Conservation (phyloP, 2,329 filamentous ascomycete genomes). For the Fusarium sp. region DNA sequence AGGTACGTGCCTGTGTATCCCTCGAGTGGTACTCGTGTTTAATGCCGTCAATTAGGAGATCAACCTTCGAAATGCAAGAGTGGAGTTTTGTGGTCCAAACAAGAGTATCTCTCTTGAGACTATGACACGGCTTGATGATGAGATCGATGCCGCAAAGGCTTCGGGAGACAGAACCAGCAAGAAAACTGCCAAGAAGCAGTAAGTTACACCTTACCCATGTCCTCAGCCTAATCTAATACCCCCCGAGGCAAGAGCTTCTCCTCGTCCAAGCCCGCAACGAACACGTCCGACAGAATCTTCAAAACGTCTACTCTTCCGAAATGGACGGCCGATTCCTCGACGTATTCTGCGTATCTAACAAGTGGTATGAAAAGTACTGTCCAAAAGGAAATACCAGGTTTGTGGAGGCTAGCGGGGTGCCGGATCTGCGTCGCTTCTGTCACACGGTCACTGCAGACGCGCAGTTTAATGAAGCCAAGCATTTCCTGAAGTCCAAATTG, state of each 20-base stretch:
- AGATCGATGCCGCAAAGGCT: conserved; percentile 47
- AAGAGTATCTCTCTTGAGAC: conserved; percentile 38
- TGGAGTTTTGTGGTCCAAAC: conserved; percentile 48
- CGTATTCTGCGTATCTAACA: conserved; percentile 57
- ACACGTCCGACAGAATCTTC: conserved; percentile 50
- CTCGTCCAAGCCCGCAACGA: conserved; percentile 51
- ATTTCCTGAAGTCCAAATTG: conserved; percentile 50
- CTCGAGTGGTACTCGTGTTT: no score
- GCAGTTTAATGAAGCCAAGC: conserved; percentile 50
- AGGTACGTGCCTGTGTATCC: no score
- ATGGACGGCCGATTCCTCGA: conserved; percentile 44
- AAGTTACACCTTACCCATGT: no score
- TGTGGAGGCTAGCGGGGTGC: conserved; percentile 52
- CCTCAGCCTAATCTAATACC: no score
- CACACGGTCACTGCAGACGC: conserved; percentile 53
- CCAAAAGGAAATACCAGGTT: conserved; percentile 48
- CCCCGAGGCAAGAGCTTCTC: conserved; percentile 48
- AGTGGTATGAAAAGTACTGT: conserved; percentile 52
- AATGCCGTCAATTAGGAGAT: conserved; percentile 48
- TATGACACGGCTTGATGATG: conserved; percentile 48
- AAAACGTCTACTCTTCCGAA: conserved; percentile 47
- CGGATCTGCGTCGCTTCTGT: conserved; percentile 53
- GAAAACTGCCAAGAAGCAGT: conserved; percentile 47
- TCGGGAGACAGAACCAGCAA: conserved; percentile 39
- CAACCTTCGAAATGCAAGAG: conserved; percentile 45